Evolutionary conservation across 2,329 filamentous ascomycete species (phyloP), one percentile per base, ranked within the genome.

Genomic region (Nothopassalora personata): DNA sequence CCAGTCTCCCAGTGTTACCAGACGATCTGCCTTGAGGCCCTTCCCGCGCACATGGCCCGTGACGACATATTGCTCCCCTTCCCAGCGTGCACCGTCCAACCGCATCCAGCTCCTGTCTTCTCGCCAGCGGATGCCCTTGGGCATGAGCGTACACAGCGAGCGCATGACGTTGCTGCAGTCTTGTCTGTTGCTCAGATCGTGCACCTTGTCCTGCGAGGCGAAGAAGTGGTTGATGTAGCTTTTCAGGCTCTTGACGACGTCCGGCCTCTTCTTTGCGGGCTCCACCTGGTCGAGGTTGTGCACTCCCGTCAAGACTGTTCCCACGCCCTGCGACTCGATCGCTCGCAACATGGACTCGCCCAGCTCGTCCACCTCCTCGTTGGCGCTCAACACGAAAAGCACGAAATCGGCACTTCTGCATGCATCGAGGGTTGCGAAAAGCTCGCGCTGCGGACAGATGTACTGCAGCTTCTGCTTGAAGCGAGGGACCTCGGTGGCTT

Each of bases 391-490:
- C 13, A 96, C 80, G 61, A 97, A 85, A 7, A 97, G 76, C 11
- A 99, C 89, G 73, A 95, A 97, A 74, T 99, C 94, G 39, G 94
- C 92, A 18, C 91, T 83, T 57, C 91, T 85, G 62, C 91, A 91
- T 43, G 91, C 91, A 75, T 99, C 92, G 58, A 97, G 76, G 56
- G 89, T 90, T 36, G 86, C 83, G 19, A 89, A 80, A 15, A 97
- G 75, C 63, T 96, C 88, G 67, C 85, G 83, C 0, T 88, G 79
- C 0, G 90, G 81, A 0, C 90, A 84, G 8, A 97, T 75, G 72
- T 96, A 99, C 74, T 95, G 88, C 11, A 99, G 74, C 70, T 89
- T 96, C 73, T 97, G 93, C 79, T 96, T 96, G 80, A 97, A 99
- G 33, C 94, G 85, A 62, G 96, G 91, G 68, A 97, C 81, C 7